Conservation (phyloP, 2,329 filamentous ascomycete species). For the Orbilia quercus region DNA sequence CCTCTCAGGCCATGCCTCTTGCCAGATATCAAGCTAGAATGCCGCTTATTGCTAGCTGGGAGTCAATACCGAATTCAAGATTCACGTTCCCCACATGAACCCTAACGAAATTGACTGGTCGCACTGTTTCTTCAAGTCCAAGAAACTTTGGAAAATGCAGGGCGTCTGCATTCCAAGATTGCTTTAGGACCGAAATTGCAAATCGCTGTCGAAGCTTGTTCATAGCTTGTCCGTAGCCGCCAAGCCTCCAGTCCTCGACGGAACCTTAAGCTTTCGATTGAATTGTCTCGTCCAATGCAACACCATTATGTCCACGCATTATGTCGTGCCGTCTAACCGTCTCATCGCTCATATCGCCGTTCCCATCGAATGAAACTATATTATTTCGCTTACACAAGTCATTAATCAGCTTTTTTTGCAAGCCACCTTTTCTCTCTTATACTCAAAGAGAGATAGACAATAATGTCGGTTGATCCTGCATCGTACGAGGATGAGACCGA, state of each 20-base stretch:
- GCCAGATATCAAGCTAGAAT: too few relatives aligned
- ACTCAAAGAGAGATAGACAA: slow-evolving; percentile 17
- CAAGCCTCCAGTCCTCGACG: slow-evolving; percentile 44
- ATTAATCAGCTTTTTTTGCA: slow-evolving; percentile 29
- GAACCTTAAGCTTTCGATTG: slow-evolving; percentile 27
- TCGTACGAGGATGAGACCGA: slow-evolving; percentile 26
- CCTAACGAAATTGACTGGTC: neutral
- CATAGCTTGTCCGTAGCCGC: slow-evolving; percentile 40
- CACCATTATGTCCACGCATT: slow-evolving; percentile 1
- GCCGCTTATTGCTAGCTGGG: slow-evolving; percentile 32
- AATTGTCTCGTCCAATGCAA: neutral
- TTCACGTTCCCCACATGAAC: too few relatives aligned
- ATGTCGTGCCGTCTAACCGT: slow-evolving; percentile 44
- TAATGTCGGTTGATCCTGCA: slow-evolving; percentile 29
- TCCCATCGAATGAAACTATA: slow-evolving; percentile 10
- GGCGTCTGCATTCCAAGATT: slow-evolving; percentile 17
- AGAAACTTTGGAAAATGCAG: neutral
- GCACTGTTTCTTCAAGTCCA: neutral
- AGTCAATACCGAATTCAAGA: too few relatives aligned
- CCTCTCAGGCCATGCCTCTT: too few relatives aligned
- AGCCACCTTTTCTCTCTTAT: slow-evolving; percentile 13
- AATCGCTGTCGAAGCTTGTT: slow-evolving; percentile 43
- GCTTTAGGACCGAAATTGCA: slow-evolving; percentile 6
- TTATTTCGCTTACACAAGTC: slow-evolving; percentile 22
- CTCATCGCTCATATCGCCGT: slow-evolving; percentile 16